Evolutionary conservation across 441 rosid genomes (phyloP).

Genomic region (Croton laevigatus): DNA sequence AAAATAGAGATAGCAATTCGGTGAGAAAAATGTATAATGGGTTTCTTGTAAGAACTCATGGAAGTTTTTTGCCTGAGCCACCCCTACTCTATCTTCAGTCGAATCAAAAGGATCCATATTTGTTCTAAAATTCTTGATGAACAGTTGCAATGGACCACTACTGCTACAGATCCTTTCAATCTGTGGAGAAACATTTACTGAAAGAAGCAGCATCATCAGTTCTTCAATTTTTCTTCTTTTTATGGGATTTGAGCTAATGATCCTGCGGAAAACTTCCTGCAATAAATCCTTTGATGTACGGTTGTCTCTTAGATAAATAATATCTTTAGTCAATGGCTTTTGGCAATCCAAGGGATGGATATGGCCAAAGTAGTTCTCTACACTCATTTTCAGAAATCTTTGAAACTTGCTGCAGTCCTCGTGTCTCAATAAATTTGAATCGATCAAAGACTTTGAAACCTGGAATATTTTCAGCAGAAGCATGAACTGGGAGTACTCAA

Average conservation of each 20-base stretch:
- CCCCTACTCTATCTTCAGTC: background rate
- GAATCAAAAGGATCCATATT: background rate
- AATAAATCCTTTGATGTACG: constrained; percentile 17
- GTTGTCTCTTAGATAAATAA: constrained; percentile 18
- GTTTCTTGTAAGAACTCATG: background rate
- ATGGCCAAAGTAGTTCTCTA: background rate
- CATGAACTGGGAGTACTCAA: background rate
- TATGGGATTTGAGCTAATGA: background rate
- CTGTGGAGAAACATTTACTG: background rate
- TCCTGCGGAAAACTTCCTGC: constrained; percentile 9
- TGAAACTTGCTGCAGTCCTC: background rate
- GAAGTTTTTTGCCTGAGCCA: background rate
- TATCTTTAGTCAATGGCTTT: constrained; percentile 18
- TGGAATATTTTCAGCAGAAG: background rate
- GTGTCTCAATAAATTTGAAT: background rate
- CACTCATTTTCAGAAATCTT: background rate
- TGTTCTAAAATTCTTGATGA: background rate
- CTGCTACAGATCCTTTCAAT: background rate
- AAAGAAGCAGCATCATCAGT: constrained; percentile 1
- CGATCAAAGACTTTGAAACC: background rate
- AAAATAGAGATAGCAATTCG: constrained; percentile 1
- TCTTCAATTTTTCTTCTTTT: constrained; percentile 28
- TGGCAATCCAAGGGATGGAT: background rate
- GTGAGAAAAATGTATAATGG: constrained; percentile 1
- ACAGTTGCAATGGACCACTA: background rate